A percentile compares a stretch with the other conserved stretches of the same genome.
phyloP scores from a whole-genome alignment of 108 stramenopile genomes.

The Skeletonema grethae region DNA sequence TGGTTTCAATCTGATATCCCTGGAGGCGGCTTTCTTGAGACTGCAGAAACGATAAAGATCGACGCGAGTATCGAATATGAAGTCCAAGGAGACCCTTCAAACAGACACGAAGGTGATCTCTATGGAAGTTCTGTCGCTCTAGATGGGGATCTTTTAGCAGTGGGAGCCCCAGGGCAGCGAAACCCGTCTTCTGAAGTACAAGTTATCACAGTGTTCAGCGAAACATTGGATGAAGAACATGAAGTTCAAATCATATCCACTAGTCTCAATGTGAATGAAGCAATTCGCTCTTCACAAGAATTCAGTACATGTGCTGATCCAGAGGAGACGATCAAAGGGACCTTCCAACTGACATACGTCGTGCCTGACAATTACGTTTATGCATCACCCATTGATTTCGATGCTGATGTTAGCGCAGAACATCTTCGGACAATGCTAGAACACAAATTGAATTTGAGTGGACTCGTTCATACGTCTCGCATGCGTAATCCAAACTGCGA shows the following conservation, averaged over 20 bases:
- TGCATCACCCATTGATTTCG: constrained; percentile 35
- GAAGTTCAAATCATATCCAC: constrained; percentile 55
- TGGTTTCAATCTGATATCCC: constrained; percentile 32
- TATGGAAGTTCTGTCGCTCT: constrained; percentile 46
- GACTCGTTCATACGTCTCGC: constrained; percentile 46
- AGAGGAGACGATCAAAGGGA: constrained; percentile 50
- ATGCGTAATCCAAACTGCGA: constrained; percentile 55
- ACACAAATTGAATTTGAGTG: constrained; percentile 47
- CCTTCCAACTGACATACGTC: constrained; percentile 41
- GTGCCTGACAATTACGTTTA: constrained; percentile 24
- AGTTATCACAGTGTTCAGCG: constrained; percentile 52
- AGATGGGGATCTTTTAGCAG: constrained; percentile 27
- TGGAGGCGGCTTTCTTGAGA: constrained; percentile 14
- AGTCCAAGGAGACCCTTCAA: constrained; percentile 44
- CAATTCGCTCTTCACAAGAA: constrained; percentile 46
- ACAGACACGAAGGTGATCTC: constrained; percentile 46
- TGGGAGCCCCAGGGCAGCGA: constrained; percentile 60
- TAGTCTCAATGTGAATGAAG: constrained; percentile 35
- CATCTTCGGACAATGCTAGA: constrained; percentile 49
- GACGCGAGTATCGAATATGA: constrained; percentile 59
- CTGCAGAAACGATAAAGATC: constrained; percentile 20
- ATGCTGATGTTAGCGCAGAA: constrained; percentile 42
- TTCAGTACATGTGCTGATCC: constrained; percentile 58
- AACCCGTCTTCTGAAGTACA: constrained; percentile 54
- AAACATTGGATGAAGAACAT: constrained; percentile 19